Evolutionary conservation across 78 protist species (phyloP).

Genomic region (Salpingoeca rosetta): DNA sequence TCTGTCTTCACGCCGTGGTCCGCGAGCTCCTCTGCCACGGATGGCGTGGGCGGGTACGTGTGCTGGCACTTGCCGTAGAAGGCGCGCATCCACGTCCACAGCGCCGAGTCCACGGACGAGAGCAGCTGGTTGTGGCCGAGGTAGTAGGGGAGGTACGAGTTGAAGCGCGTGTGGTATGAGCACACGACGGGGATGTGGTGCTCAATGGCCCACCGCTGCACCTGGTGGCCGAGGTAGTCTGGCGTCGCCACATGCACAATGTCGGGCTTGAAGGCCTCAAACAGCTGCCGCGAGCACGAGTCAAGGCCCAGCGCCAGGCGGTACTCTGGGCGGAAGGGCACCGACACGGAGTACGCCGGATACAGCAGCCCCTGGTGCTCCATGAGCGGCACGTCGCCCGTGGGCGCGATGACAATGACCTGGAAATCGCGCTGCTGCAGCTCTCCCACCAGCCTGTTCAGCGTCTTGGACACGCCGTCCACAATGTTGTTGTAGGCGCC

Average conservation of each 20-base stretch:
- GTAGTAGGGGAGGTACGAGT: background rate
- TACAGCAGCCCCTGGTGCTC: background rate
- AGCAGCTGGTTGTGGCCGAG: background rate
- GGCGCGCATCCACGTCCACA: background rate
- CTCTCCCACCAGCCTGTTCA: background rate
- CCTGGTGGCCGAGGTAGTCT: background rate
- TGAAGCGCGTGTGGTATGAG: background rate
- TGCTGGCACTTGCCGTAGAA: background rate
- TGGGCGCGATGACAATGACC: background rate
- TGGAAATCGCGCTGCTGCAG: background rate
- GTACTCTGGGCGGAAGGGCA: background rate
- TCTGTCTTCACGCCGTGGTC: background rate
- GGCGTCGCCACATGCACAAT: background rate
- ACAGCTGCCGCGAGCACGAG: background rate
- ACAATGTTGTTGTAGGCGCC: background rate
- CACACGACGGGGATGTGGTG: background rate
- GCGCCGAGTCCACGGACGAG: background rate
- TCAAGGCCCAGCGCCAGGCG: background rate
- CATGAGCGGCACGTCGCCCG: background rate
- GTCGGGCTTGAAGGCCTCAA: background rate
- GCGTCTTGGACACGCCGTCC: background rate
- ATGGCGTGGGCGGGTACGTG: background rate
- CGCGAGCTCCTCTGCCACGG: background rate
- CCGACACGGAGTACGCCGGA: background rate
- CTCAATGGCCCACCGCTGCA: background rate